Evolutionary conservation across 495 filamentous ascomycete genomes (phyloP).

Genomic region (Talaromyces liani): DNA sequence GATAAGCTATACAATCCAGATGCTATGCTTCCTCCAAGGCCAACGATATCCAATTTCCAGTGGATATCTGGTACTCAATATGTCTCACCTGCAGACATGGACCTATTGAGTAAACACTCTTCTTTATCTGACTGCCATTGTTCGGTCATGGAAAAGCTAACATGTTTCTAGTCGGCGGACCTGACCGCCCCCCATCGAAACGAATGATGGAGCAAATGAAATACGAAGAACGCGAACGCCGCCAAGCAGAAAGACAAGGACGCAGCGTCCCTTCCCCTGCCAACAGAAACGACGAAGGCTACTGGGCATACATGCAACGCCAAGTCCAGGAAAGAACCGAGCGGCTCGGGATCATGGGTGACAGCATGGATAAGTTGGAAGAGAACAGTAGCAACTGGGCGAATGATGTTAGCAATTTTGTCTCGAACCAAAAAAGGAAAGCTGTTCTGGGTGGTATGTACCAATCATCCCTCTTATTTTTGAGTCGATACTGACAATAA

Average conservation of each 20-base stretch:
- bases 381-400: conserved; percentile 74
- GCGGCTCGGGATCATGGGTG: conserved; percentile 71
- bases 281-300: conserved; percentile 41
- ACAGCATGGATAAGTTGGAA: conserved; percentile 74
- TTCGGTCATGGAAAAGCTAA: conserved; percentile 5
- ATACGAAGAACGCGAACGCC: conserved; percentile 48
- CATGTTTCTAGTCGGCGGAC: conserved; percentile 58
- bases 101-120: conserved; percentile 55
- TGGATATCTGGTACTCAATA: conserved; percentile 97
- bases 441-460: conserved; percentile 58
- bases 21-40: conserved; percentile 64
- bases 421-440: conserved; percentile 77
- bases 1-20: conserved; percentile 75
- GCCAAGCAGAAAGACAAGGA: conserved; percentile 35
- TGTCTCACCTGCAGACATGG: conserved; percentile 81
- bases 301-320: conserved; percentile 66
- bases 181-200: conserved; percentile 74
- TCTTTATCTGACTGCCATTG: not conserved
- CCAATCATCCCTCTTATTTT: not conserved
- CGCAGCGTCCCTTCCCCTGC: conserved; percentile 18
- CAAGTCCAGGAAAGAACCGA: conserved; percentile 87
- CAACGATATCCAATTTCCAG: conserved; percentile 92
- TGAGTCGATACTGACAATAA: not conserved
- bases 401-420: conserved; percentile 79
- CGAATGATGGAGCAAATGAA: conserved; percentile 64